Evolutionary conservation across 768 basidiomycete genomes (phyloP).

Genomic region (Coprinellus micaceus): DNA sequence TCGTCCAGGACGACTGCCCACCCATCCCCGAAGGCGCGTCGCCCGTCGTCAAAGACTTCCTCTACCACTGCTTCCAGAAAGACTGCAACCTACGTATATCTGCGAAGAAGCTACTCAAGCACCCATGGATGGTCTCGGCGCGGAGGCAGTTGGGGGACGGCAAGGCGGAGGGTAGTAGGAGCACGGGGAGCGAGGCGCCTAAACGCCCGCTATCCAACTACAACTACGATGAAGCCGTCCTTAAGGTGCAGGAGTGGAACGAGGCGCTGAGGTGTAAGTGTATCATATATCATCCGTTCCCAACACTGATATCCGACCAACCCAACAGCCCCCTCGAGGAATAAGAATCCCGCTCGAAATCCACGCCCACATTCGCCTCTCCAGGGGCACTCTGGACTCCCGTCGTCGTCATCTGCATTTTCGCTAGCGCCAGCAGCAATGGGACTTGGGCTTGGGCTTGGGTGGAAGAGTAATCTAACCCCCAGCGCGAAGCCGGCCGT

Average conservation of each 20-base stretch:
- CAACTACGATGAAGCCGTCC: constrained; percentile 90
- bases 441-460: constrained; percentile 15
- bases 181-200: constrained; percentile 32
- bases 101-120: constrained; percentile 86
- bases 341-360: constrained; percentile 60
- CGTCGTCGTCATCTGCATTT: constrained; percentile 26
- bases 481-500: constrained; percentile 34
- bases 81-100: constrained; percentile 92
- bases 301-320: constrained; percentile 6
- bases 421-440: constrained; percentile 26
- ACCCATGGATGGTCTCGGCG: constrained; percentile 94
- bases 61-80: constrained; percentile 98
- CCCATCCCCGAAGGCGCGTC: constrained; percentile 95
- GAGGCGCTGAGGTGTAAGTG: constrained; percentile 85
- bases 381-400: constrained; percentile 34
- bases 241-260: constrained; percentile 98
- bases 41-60: constrained; percentile 93
- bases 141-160: constrained; percentile 64
- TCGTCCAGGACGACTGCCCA: constrained; percentile 96
- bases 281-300: constrained; percentile 7
- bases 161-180: constrained; percentile 33
- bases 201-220: constrained; percentile 63
- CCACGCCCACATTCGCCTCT: constrained; percentile 46
- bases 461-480: constrained; percentile 29
- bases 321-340: constrained; percentile 61